phyloP scores from a whole-genome alignment of 164 flowering plant species.

The Vitis rotundifolia region DNA sequence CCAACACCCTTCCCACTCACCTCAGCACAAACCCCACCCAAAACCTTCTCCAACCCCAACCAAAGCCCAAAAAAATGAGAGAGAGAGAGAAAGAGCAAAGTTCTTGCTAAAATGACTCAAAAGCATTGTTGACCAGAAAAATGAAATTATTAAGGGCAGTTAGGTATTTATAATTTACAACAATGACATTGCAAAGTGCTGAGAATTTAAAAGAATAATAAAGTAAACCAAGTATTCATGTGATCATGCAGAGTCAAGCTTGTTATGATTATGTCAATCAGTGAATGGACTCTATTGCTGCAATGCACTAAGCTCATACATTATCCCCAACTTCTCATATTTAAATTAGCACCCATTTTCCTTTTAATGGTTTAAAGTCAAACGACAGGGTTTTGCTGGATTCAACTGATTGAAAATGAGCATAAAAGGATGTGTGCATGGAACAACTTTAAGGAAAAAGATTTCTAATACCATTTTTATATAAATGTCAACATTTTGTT shows the following conservation, averaged over 20 bases:
- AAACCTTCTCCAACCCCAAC: too few species aligned
- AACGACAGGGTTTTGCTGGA: background rate
- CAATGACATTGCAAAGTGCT: background rate
- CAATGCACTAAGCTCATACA: slow-evolving; percentile 2
- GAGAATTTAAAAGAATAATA: background rate
- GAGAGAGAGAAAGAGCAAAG: background rate
- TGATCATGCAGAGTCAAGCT: slow-evolving; percentile 5
- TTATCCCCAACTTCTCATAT: background rate
- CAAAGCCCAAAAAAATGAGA: too few species aligned
- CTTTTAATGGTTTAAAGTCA: background rate
- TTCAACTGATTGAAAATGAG: background rate
- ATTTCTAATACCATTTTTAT: too few species aligned
- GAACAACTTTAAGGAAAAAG: too few species aligned
- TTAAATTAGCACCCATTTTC: background rate
- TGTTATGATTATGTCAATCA: background rate
- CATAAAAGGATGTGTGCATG: too few species aligned
- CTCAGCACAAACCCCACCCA: too few species aligned
- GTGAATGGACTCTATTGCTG: background rate
- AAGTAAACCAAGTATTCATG: background rate
- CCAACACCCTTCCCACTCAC: too few species aligned
- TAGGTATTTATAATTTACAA: background rate
- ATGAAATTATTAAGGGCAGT: background rate
- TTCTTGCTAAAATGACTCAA: background rate
- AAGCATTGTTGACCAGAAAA: background rate
- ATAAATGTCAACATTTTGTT: too few species aligned